phyloP scores from a whole-genome alignment of 371 early-diverging fungal species.

The Mycotypha africana region DNA sequence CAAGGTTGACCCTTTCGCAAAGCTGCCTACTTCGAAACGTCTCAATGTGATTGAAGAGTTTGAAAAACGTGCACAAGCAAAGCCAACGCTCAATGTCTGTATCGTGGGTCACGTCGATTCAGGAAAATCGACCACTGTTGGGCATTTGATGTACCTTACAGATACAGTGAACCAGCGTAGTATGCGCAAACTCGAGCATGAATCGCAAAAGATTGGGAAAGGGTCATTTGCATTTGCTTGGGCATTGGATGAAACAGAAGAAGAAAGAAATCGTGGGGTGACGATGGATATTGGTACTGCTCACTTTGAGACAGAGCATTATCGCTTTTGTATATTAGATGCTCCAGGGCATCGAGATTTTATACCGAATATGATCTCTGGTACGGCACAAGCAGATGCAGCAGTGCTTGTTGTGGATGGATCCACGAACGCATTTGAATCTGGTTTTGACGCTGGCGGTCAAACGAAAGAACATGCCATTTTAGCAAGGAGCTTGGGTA shows the following conservation, averaged over 20 bases:
- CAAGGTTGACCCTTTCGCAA: constrained; percentile 27
- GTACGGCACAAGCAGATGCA: constrained; percentile 95
- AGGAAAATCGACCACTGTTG: constrained; percentile 98
- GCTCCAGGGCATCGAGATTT: constrained; percentile 99
- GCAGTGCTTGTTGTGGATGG: constrained; percentile 96
- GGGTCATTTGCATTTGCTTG: constrained; percentile 93
- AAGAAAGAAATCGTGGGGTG: constrained; percentile 89
- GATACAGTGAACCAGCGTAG: constrained; percentile 89
- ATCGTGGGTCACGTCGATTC: constrained; percentile 99
- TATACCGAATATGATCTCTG: constrained; percentile 99
- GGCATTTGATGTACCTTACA: constrained; percentile 85
- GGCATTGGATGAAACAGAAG: constrained; percentile 93
- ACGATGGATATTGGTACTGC: constrained; percentile 95
- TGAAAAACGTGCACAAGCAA: constrained; percentile 62
- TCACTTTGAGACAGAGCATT: constrained; percentile 79
- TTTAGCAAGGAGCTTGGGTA: constrained; percentile 83
- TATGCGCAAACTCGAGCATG: constrained; percentile 89
- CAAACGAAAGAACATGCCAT: constrained; percentile 97
- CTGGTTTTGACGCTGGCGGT: constrained; percentile 95
- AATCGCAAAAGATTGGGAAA: constrained; percentile 91
- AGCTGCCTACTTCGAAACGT: constrained; percentile 42
- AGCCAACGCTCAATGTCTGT: constrained; percentile 76
- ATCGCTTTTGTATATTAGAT: constrained; percentile 85
- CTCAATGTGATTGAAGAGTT: constrained; percentile 76
- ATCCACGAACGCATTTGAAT: constrained; percentile 91